These are phyloP conservation scores for Zasmidium angulare DNA, from an alignment of 2,329 filamentous ascomycete genomes.

Conservation along the genomic window DNA sequence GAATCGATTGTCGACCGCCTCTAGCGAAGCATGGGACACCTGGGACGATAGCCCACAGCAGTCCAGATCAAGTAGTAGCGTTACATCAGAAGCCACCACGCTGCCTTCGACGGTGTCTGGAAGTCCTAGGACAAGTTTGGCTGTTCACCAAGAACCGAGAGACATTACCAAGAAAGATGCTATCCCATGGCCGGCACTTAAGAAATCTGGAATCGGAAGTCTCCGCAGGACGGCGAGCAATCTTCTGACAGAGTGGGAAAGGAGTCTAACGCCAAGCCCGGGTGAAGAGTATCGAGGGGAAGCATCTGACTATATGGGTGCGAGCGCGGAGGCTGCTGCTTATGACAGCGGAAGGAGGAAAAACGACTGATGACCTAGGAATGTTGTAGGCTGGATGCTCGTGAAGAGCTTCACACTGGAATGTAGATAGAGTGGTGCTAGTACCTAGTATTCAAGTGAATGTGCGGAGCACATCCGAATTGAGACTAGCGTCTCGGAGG, in stretches of 20 bases:
- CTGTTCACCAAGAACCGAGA: slow-evolving; percentile 7
- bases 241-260: slow-evolving; percentile 90
- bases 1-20: slow-evolving; percentile 20
- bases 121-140: slow-evolving; percentile 24
- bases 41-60: slow-evolving; percentile 31
- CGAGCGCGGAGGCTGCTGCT: slow-evolving; percentile 26
- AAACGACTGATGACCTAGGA: slow-evolving; percentile 16
- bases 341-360: slow-evolving; percentile 18
- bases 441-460: background rate
- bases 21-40: slow-evolving; percentile 32
- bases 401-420: background rate
- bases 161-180: slow-evolving; percentile 39
- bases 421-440: background rate
- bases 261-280: slow-evolving; percentile 56
- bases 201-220: slow-evolving; percentile 64
- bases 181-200: slow-evolving; percentile 67
- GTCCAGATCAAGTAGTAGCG: slow-evolving; percentile 25
- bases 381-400: background rate
- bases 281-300: slow-evolving; percentile 25
- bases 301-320: slow-evolving; percentile 27
- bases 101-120: slow-evolving; percentile 27
- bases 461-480: background rate
- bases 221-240: slow-evolving; percentile 80
- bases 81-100: slow-evolving; percentile 27
- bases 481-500: background rate